Base-by-base conservation (phyloP, 345 rosid genomes). In the Eucalyptus erythrocorys region DNA sequence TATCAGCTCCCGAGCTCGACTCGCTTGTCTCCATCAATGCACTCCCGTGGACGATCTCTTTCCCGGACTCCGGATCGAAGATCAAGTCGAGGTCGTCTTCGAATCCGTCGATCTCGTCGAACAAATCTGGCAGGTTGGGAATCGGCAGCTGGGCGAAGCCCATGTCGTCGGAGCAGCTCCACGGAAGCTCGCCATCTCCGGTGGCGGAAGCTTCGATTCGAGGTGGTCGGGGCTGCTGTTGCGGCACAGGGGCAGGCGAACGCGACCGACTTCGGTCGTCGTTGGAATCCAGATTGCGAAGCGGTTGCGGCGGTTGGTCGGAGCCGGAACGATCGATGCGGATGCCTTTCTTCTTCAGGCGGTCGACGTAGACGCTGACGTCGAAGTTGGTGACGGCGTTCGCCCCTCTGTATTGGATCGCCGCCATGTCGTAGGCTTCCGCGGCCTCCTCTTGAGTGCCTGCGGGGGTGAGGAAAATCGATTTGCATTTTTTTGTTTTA, bases 391-490 rank as follows among this genome's bases (percentile, higher is more conserved):
- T 96, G 51, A 96, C 98, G 6, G 99, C 99, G 82, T 95, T 95
- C 24, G 95, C 89, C 68, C 98, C 99, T 92, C 99, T 94, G 88
- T 98, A 91, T 87, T 95, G 97, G 37, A 98, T 92, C 21, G 99
- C 99, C 43, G 99, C 99, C 98, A 98, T 94, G 68, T 98, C 99
- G 92, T 98, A 98, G 6, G 99, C 99, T n/a, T 94, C 99, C 8
- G 99, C 99, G 49, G 99, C 99, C 91, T 96, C 99, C 90, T 98
- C 99, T 88, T 96, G 98, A 32, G 99, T 95, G 76, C 76, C 76
- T 66, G 76, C 76, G 22, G 37, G 37, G 5, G 6, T 51, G 64
- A 57, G 14, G 64, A 57, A 26, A 57, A 57, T 57, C 13, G n/a
- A 57, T 57, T 57, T 2, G 64, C 3, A 0, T 51, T 51, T 19